Base-by-base conservation (phyloP, 257 asterid species). In the Rehmannia glutinosa region DNA sequence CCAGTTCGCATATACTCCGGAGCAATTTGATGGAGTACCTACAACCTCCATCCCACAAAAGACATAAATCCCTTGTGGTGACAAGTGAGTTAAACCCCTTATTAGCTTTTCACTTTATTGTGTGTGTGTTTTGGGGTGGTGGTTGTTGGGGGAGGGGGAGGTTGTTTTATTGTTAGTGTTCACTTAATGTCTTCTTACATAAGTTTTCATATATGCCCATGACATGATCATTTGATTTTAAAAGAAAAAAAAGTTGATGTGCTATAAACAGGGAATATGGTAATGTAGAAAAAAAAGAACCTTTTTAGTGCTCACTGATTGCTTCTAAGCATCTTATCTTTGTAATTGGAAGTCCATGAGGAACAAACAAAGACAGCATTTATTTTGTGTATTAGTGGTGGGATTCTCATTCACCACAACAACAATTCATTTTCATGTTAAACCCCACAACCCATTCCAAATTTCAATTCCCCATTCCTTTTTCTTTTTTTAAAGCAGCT, bases 351-450 rank as follows among this genome's bases (percentile, higher is more conserved):
- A 71, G 71, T 45, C 76, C 39, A 64, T 58, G 55, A 43, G 62
- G 71, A 43, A 59, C 66, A 81, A 51, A 74, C 43, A 19, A n/a
- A 59, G 24, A 59, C 62, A 78, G 78, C 74, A 75, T 61, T 75
- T 78, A 28, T 57, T 71, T 77, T 73, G 62, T 50, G 76, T 36
- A 66, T 78, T 76, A 84, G 82, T 75, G 72, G 97, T 86, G 92
- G 90, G 87, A 85, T 90, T 88, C 96, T 86, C 72, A 78, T 86
- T 86, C 88, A 84, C 80, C 82, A 78, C 84, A 55, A 52, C 84
- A 62, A 73, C 80, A 71, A 68, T 73, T 75, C 71, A 71, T 73
- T 75, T 46, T 12, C 45, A n/a, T n/a, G n/a, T n/a, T n/a, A n/a
- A n/a, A n/a, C n/a, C n/a, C n/a, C n/a, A n/a, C n/a, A n/a, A n/a